These are phyloP conservation scores for Trametes sanguinea DNA, from an alignment of 768 basidiomycete species.

Conservation along the genomic window DNA sequence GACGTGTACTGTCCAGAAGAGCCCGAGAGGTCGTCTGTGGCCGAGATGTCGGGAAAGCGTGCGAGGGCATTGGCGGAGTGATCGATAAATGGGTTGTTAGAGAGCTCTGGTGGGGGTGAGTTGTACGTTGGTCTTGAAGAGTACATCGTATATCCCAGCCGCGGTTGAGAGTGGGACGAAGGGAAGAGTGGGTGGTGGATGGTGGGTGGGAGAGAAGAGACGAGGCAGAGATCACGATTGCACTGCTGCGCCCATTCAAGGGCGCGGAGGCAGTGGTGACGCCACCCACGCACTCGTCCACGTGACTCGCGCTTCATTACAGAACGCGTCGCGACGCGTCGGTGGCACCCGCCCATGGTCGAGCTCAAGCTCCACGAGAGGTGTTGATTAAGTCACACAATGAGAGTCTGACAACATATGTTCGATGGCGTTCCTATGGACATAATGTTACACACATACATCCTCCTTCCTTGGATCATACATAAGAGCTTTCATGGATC, in stretches of 20 bases:
- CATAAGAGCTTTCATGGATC: neutral
- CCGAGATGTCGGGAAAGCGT: slow-evolving; percentile 67
- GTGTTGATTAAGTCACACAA: too few relatives aligned
- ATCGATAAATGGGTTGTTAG: slow-evolving; percentile 72
- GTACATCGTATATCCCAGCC: slow-evolving; percentile 28
- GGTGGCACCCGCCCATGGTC: too few relatives aligned
- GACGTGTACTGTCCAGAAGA: slow-evolving; percentile 39
- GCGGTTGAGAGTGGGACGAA: neutral
- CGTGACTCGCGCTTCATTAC: slow-evolving; percentile 19
- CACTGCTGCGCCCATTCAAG: neutral
- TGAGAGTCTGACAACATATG: too few relatives aligned
- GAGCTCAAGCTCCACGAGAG: too few relatives aligned
- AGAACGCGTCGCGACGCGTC: slow-evolving; percentile 16
- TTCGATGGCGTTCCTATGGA: neutral
- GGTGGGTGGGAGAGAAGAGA: neutral
- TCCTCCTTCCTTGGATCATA: slow-evolving; percentile 5
- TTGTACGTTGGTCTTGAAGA: slow-evolving; percentile 25
- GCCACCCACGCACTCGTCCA: neutral
- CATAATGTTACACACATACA: slow-evolving; percentile 12
- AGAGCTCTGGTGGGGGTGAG: slow-evolving; percentile 36
- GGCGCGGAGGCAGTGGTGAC: slow-evolving; percentile 15
- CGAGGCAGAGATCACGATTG: neutral
- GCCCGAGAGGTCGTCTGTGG: slow-evolving; percentile 21
- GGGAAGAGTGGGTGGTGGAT: neutral
- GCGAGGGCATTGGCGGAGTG: slow-evolving; percentile 42